A percentile compares a stretch with the other conserved stretches of the same genome.
Evolutionary conservation across 306 rosid genomes (phyloP).

Genomic region (Prunus persica): Prunus_persica_NCBIv2 NC_034014.1:23678001-23678500

Average conservation of each 20-base stretch:
- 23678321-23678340: not conserved
- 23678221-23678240: constrained; percentile 5
- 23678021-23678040: not conserved
- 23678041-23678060: no score
- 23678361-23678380: no score
- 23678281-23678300: not conserved
- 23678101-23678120: not conserved
- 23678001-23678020: not conserved
- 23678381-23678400: no score
- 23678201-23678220: not conserved
- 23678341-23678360: not conserved
- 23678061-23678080: not conserved
- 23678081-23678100: not conserved
- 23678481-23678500: no score
- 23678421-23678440: no score
- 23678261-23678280: constrained; percentile 24
- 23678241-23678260: not conserved
- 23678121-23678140: not conserved
- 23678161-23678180: not conserved
- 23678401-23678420: no score
- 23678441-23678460: no score
- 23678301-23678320: not conserved
- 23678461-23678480: no score
- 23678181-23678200: not conserved
- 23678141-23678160: not conserved